Base-by-base conservation (phyloP, 257 asterid species). In the Fraxinus americana region DNA sequence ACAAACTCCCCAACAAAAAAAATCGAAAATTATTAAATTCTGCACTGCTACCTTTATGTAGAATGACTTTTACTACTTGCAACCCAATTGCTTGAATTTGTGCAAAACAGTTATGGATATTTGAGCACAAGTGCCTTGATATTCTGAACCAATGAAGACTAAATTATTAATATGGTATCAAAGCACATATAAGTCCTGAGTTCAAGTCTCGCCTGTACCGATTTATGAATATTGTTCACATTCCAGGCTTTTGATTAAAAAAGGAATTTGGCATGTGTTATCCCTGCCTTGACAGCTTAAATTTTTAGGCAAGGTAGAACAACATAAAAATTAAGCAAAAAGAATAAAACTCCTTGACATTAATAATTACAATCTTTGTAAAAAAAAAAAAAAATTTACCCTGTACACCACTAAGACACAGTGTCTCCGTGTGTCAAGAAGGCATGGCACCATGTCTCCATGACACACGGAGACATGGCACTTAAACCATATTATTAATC, bases 1-100 rank as follows among this genome's bases (percentile, higher is more conserved):
- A 90, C 77, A 78, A 93, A 88, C 92, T 93, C 99, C 83, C 96
- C 97, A 74, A 90, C 91, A 87, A 84, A 93, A 83, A 96, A 92
- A 11, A 89, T 74, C 52, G 84, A 82, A 93, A 91, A 50, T 89
- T 81, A 83, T 79, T 85, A 29, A 27, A 79, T 71, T 76, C 89
- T 61, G 87, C 77, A 75, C 86, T 85, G 74, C 80, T 81, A 73
- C 91, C 91, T 83, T 86, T 96, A 71, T 91, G 94, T 80, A 90
- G 86, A 84, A 89, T 81, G 71, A 80, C 88, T 85, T 90, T 96
- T 79, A 93, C 79, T 75, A 89, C 91, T 86, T 96, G 99, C 92
- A 96, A 89, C 76, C 92, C 95, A 66, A 92, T 87, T 72, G 92
- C 92, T 89, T 82, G 96, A 83, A 96, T 85, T 98, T 95, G 93